Percentiles rank a stretch among this genome's conserved stretches.
Conservation (phyloP, 1,284 basidiomycete genomes). For the Sporisorium scitamineum region DNA sequence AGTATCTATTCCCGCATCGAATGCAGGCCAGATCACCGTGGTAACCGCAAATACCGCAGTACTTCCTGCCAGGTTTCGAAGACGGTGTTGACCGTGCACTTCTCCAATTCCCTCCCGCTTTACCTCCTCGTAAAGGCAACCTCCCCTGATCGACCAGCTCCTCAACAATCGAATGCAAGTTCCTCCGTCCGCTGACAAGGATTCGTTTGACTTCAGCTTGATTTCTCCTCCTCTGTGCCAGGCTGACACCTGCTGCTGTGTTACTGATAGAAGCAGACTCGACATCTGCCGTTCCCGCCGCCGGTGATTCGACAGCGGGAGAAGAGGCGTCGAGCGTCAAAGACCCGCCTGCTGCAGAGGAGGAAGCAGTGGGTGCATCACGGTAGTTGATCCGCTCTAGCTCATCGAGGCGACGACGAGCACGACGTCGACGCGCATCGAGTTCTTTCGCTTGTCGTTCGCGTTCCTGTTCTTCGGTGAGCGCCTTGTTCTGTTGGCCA, state of each 20-base stretch:
- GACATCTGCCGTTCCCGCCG: neutral
- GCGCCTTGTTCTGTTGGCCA: constrained; percentile 38
- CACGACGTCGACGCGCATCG: constrained; percentile 38
- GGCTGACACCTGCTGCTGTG: constrained; percentile 14
- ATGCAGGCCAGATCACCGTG: constrained; percentile 40
- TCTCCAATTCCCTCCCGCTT: constrained; percentile 25
- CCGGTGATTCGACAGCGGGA: neutral
- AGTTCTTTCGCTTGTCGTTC: constrained; percentile 42
- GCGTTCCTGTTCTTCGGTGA: constrained; percentile 39
- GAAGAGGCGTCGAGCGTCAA: constrained; percentile 4
- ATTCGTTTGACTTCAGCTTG: constrained; percentile 42
- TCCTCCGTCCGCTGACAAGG: constrained; percentile 22
- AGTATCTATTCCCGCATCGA: constrained; percentile 41
- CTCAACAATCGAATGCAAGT: constrained; percentile 34
- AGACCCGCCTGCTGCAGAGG: neutral
- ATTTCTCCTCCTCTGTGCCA: constrained; percentile 31
- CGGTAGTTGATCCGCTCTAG: constrained; percentile 50
- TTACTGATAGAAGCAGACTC: neutral
- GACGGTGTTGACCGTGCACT: constrained; percentile 24
- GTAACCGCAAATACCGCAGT: constrained; percentile 49
- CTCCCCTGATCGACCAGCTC: constrained; percentile 41
- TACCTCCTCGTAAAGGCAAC: constrained; percentile 19
- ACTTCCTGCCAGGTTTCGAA: constrained; percentile 19
- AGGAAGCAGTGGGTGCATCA: constrained; percentile 23
- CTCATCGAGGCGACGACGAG: constrained; percentile 40